Evolutionary conservation across 2,329 filamentous ascomycete species (phyloP).

Genomic region (Cadophora sp.): DNA sequence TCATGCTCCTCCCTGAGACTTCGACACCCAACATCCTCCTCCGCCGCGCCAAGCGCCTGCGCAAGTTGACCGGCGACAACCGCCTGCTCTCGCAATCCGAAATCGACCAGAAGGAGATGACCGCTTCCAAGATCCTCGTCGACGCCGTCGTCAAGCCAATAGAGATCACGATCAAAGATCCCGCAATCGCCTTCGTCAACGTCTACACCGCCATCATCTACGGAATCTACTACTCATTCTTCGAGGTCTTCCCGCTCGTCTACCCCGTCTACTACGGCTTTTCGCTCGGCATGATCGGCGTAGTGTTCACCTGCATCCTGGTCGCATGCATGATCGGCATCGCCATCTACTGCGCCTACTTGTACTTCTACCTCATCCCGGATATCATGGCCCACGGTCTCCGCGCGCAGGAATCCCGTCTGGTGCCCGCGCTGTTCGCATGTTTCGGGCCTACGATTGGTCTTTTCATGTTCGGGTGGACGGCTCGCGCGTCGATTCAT

Average conservation of each 20-base stretch:
- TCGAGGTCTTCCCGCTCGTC: slow-evolving; percentile 63
- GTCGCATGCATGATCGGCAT: slow-evolving; percentile 62
- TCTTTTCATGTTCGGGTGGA: slow-evolving; percentile 68
- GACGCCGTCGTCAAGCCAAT: slow-evolving; percentile 56
- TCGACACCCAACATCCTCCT: slow-evolving; percentile 64
- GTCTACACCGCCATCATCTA: not conserved
- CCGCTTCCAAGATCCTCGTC: slow-evolving; percentile 52
- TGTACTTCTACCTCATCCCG: slow-evolving; percentile 58
- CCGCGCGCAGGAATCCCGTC: slow-evolving; percentile 58
- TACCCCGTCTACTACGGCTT: slow-evolving; percentile 66
- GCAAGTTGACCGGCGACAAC: slow-evolving; percentile 63
- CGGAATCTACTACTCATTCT: slow-evolving; percentile 56
- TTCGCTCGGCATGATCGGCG: slow-evolving; percentile 61
- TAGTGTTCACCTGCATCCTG: slow-evolving; percentile 66
- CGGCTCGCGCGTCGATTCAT: slow-evolving; percentile 55
- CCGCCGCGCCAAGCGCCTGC: slow-evolving; percentile 65
- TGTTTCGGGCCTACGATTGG: slow-evolving; percentile 61
- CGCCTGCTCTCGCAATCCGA: slow-evolving; percentile 67
- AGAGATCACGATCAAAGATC: slow-evolving; percentile 49
- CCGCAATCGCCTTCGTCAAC: not conserved
- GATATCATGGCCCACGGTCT: slow-evolving; percentile 56
- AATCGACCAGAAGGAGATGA: slow-evolving; percentile 65
- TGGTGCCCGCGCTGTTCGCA: slow-evolving; percentile 60
- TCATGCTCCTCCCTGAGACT: slow-evolving; percentile 70
- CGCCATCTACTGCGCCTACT: slow-evolving; percentile 56